These are phyloP conservation scores for Adiantum capillusveneris DNA, from an alignment of 75 land plant species.

Conservation along the genomic window DNA sequence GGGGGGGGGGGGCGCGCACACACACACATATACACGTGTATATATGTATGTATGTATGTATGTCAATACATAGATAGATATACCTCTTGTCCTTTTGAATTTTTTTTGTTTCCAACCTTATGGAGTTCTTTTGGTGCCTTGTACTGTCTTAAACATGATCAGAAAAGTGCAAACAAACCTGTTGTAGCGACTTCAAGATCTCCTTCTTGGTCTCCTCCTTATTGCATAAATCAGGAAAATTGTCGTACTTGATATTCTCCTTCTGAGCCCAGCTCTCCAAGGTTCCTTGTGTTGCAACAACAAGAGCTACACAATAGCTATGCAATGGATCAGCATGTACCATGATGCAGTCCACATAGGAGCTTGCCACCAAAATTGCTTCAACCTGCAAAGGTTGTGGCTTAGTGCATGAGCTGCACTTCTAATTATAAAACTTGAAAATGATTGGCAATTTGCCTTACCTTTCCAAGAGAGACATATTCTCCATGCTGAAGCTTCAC, in stretches of 20 bases:
- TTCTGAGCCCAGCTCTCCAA: conserved; percentile 70
- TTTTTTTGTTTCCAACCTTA: too few species aligned
- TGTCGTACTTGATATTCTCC: conserved; percentile 40
- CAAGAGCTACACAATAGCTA: conserved; percentile 66
- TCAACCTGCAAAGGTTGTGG: conserved; percentile 48
- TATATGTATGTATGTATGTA: too few species aligned
- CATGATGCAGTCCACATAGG: conserved; percentile 83
- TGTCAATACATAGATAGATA: too few species aligned
- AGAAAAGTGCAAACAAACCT: conserved; percentile 32
- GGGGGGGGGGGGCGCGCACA: too few species aligned
- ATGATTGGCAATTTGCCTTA: conserved; percentile 7
- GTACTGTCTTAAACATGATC: background rate
- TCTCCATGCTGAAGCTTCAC: conserved; percentile 98
- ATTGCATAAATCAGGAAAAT: conserved; percentile 55
- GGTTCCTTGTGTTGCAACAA: conserved; percentile 49
- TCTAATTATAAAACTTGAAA: background rate
- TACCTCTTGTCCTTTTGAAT: too few species aligned
- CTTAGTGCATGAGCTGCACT: background rate
- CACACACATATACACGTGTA: too few species aligned
- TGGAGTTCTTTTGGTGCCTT: background rate
- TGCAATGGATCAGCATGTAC: conserved; percentile 76
- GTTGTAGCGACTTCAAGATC: conserved; percentile 41
- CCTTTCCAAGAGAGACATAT: conserved; percentile 94
- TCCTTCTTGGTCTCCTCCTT: conserved; percentile 50
- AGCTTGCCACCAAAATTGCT: conserved; percentile 45